phyloP scores from a whole-genome alignment of 495 filamentous ascomycete species.

The Pyrenula massariospora region DNA sequence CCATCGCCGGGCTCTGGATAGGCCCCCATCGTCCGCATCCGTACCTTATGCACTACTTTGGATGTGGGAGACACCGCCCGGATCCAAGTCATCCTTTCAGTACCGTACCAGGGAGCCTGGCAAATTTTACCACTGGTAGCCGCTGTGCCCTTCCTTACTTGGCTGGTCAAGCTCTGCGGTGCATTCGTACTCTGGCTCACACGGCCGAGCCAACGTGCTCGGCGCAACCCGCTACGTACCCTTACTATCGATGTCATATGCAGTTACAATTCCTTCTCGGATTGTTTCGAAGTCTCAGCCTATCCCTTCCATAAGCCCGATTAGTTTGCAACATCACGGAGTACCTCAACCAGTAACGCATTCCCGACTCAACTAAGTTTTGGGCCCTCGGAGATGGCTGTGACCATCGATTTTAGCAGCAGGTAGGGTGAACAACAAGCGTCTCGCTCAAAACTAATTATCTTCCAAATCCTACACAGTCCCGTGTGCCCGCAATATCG shows the following conservation, averaged over 20 bases:
- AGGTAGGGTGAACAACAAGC: too few relatives aligned
- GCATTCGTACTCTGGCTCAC: neutral
- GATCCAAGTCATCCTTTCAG: neutral
- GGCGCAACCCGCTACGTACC: neutral
- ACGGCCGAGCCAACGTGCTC: neutral
- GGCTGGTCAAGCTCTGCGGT: neutral
- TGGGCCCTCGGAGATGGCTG: neutral
- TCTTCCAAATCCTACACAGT: too few relatives aligned
- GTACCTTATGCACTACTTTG: neutral
- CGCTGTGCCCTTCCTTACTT: neutral
- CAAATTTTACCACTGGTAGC: neutral
- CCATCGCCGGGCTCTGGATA: neutral
- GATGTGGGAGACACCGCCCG: neutral
- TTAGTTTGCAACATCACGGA: neutral
- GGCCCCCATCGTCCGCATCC: neutral
- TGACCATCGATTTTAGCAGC: too few relatives aligned
- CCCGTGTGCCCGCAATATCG: too few relatives aligned
- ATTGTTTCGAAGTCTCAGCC: neutral
- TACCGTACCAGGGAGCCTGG: neutral
- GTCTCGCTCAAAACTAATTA: too few relatives aligned
- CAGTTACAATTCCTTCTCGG: neutral
- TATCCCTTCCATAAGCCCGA: neutral
- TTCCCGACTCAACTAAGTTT: neutral
- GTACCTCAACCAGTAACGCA: neutral
- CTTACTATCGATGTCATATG: neutral